These are phyloP conservation scores for Neurospora sp. DNA, from an alignment of 495 filamentous ascomycete genomes.

Conservation along the genomic window DNA sequence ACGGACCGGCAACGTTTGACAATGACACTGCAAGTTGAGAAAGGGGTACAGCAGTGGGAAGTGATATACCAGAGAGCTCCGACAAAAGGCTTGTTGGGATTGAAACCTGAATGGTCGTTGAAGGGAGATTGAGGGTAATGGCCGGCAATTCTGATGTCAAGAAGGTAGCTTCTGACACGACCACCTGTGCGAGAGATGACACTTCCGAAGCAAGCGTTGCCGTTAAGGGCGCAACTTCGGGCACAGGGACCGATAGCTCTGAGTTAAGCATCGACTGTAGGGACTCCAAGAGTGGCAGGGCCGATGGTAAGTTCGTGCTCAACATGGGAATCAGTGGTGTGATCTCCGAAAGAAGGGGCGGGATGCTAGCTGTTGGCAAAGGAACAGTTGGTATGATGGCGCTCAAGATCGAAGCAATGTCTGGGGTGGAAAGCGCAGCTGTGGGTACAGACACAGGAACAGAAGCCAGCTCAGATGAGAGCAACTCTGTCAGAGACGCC, in stretches of 20 bases:
- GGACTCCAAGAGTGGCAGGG: not conserved
- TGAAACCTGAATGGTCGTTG: slow-evolving; percentile 1
- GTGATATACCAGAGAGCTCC: slow-evolving; percentile 3
- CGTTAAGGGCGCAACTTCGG: slow-evolving; percentile 2
- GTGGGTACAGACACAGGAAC: not conserved
- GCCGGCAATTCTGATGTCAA: slow-evolving; percentile 1
- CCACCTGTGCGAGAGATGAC: not conserved
- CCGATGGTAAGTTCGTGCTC: not conserved
- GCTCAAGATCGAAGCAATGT: not conserved
- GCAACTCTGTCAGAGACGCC: not conserved
- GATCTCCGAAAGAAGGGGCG: not conserved
- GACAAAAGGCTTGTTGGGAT: slow-evolving; percentile 2
- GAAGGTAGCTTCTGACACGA: not conserved
- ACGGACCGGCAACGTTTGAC: slow-evolving; percentile 3
- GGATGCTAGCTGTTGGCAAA: not conserved
- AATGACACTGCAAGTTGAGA: slow-evolving; percentile 4
- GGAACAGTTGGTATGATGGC: not conserved
- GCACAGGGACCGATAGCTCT: not conserved
- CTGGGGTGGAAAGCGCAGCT: not conserved
- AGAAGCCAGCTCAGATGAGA: not conserved
- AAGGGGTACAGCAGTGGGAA: slow-evolving; percentile 2
- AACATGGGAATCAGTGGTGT: not conserved
- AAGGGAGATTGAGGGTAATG: slow-evolving; percentile 5
- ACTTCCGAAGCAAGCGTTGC: slow-evolving; percentile 1
- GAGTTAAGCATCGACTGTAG: slow-evolving; percentile 7